Base-by-base conservation (phyloP, 2,329 filamentous ascomycete genomes). In the Paramyrothecium roridum region DNA sequence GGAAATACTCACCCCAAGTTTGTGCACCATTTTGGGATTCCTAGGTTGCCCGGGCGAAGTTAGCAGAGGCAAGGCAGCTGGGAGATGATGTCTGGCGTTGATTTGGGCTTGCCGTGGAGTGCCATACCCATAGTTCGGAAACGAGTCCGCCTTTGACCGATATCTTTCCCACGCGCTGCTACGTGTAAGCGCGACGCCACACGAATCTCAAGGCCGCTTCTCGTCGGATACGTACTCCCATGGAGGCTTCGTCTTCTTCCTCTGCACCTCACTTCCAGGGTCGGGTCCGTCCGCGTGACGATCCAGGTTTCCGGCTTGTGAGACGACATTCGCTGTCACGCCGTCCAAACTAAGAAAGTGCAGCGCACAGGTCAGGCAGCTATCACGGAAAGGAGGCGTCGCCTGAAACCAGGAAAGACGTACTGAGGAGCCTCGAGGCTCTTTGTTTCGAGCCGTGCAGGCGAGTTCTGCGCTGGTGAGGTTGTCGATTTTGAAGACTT, bases 71-170 rank as follows among this genome's bases (percentile, higher is more conserved):
- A 30, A 4, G 26, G 26, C 10, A 30, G 26, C 6, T 30, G 26
- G 26, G 10, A 30, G 6, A 30, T 30, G 26, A n/a, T 43, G 58
- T 51, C 21, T 53, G 34, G 57, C 51, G 52, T 56, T 37, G 53
- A 12, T 23, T 30, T 52, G 52, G 30, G 26, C 40, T 49, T 50
- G 49, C 50, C 58, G 55, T 56, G 56, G 56, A 63, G 53, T 13
- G 13, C 12, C 37, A 43, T 70, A 75, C 73, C 70, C 73, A 75
- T 76, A 76, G 64, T 76, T 73, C 52, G 73, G 73, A 61, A 73
- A 72, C 56, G 71, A 74, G 62, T 68, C 66, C 58, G 67, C 67
- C 56, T 69, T 59, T 55, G 71, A 75, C 53, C 63, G 56, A 57
- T 76, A 75, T 56, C 71, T 67, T 53, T 61, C 61, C 54, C 67